Evolutionary conservation across 768 basidiomycete species (phyloP).

Genomic region (Agrocybe pediades): DNA sequence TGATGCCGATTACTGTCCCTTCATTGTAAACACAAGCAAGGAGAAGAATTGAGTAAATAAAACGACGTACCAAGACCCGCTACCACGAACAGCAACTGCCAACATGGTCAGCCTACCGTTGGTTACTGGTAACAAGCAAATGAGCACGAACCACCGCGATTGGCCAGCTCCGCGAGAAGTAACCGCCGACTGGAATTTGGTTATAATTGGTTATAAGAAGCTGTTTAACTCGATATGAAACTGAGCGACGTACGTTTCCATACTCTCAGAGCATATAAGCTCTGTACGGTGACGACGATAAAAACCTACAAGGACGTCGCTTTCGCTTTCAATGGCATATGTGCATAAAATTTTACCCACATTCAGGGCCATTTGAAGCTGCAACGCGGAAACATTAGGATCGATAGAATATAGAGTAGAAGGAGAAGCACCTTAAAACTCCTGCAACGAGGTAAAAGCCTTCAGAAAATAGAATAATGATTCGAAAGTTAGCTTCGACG

Average conservation of each 20-base stretch:
- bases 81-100: neutral
- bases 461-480: no score
- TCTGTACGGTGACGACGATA: slow-evolving; percentile 15
- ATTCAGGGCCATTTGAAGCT: slow-evolving; percentile 13
- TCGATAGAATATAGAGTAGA: neutral
- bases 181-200: slow-evolving; percentile 8
- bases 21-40: no score
- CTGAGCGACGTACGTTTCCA: slow-evolving; percentile 12
- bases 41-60: no score
- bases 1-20: neutral
- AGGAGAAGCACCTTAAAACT: slow-evolving; percentile 10
- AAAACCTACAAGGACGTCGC: slow-evolving; percentile 4
- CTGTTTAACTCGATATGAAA: neutral
- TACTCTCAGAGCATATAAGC: slow-evolving; percentile 15
- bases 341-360: no score
- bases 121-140: neutral
- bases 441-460: neutral
- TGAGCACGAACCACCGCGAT: neutral
- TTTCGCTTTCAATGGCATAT: no score
- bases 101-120: neutral
- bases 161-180: neutral
- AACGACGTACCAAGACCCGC: neutral
- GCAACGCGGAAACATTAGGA: neutral
- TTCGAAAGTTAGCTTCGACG: no score
- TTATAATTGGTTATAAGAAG: no score